phyloP scores from a whole-genome alignment of 768 basidiomycete species.

The Dacryopinax primogenitus region DNA sequence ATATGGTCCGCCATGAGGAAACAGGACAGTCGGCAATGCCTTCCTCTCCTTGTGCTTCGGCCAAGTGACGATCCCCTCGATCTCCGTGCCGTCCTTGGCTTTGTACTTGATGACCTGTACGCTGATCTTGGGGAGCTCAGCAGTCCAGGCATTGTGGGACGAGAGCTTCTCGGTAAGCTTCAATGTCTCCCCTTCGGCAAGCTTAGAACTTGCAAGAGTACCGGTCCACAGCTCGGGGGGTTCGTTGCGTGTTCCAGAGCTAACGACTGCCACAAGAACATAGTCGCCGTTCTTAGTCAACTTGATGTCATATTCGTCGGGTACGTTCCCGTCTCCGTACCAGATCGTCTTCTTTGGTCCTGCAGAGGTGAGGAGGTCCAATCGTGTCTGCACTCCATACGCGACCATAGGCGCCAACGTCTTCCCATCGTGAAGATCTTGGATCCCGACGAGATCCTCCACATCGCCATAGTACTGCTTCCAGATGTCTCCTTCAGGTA shows the following conservation, averaged over 20 bases:
- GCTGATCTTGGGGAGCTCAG: background rate
- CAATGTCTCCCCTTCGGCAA: background rate
- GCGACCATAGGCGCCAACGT: slow-evolving; percentile 11
- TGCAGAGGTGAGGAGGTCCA: slow-evolving; percentile 12
- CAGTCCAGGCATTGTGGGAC: slow-evolving; percentile 11
- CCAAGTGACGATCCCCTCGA: slow-evolving; percentile 13
- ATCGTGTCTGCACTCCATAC: slow-evolving; percentile 10
- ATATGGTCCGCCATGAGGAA: slow-evolving; percentile 15
- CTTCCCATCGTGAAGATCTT: background rate
- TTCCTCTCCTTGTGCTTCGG: slow-evolving; percentile 9
- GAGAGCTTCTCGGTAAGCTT: slow-evolving; percentile 13
- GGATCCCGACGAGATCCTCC: background rate
- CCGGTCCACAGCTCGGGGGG: slow-evolving; percentile 12
- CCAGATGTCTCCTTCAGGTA: background rate
- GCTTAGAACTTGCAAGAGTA: background rate
- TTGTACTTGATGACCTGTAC: slow-evolving; percentile 12
- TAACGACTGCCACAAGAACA: slow-evolving; percentile 8
- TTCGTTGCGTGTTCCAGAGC: slow-evolving; percentile 13
- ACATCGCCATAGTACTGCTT: slow-evolving; percentile 2
- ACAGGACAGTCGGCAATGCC: slow-evolving; percentile 14
- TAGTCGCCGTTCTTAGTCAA: slow-evolving; percentile 9
- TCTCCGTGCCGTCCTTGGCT: slow-evolving; percentile 12
- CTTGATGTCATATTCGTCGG: slow-evolving; percentile 11
- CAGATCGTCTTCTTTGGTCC: slow-evolving; percentile 8
- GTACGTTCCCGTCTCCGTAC: background rate